Evolutionary conservation across 1,139 yeast species (phyloP), one percentile per base, ranked within the genome.

Genomic region (Geotrichum klebahnii): DNA sequence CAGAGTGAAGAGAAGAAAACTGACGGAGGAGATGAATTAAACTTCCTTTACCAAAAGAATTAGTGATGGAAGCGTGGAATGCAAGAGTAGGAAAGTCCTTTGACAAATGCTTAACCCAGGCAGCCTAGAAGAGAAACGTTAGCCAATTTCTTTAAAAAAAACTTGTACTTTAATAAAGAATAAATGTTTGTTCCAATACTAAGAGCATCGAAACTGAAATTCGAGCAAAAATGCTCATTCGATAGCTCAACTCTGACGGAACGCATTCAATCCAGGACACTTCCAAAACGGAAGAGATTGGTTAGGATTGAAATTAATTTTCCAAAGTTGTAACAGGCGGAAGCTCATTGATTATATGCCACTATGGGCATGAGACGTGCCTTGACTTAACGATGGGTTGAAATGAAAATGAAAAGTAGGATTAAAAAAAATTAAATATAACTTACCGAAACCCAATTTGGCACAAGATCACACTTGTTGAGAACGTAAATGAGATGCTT

Each of bases 401-500:
- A 28, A 31, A 20, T 4, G 16, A 31, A 20, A 37, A 29, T 10
- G 20, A 36, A 37, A 36, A 31, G 26, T 24, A 35, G 29, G 26
- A 23, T 31, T 14, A 37, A 26, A 19, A 37, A 47, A 41, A 40
- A 26, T 39, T 35, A 26, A 19, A 9, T 2, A n/a, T 14, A 26
- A 26, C 19, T 24, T 24, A 10, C 97, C 65, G 98, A 96, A 63
- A 89, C 97, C 97, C 97, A 92, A 52, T 97, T 92, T 57, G 98
- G 98, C 49, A 94, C 97, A 63, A 92, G 80, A 75, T 92, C 98
- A 78, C 97, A 89, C 78, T 92, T 92, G 78, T 92, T 92, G 69
- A 92, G 75, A 50, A 92, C 97, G 67, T 84, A 90, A 57, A 92
- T 84, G 73, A 92, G 77, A 75, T 92, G 98, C 71, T 92, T 92